Conservation (phyloP, 768 basidiomycete species). For the Tulasnella calospora region DNA sequence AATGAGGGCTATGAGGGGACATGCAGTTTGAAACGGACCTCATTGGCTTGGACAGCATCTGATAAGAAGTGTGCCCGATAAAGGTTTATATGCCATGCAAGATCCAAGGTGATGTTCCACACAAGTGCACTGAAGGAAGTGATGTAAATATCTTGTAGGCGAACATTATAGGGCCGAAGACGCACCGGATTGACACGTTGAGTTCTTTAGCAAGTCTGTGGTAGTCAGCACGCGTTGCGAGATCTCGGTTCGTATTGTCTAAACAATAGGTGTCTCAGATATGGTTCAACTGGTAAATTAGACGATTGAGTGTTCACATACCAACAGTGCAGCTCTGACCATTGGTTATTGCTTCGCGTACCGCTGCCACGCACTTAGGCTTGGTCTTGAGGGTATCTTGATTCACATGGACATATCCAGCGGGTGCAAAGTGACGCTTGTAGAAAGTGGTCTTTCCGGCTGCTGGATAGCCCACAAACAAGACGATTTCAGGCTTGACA, state of each 20-base stretch:
- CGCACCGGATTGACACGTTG: conserved; percentile 54
- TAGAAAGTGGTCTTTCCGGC: conserved; percentile 83
- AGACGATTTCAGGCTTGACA: conserved; percentile 45
- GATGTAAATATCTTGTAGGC: neutral
- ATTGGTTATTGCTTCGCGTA: conserved; percentile 49
- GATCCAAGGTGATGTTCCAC: conserved; percentile 69
- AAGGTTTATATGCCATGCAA: conserved; percentile 91
- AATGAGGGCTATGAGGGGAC: neutral
- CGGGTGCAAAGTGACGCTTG: conserved; percentile 57
- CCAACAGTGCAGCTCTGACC: conserved; percentile 74
- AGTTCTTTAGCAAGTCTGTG: conserved; percentile 58
- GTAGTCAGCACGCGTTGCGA: conserved; percentile 63
- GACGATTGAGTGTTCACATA: conserved; percentile 35
- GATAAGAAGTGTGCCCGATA: conserved; percentile 59
- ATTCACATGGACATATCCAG: conserved; percentile 76
- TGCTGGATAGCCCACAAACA: conserved; percentile 60
- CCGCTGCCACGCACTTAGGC: conserved; percentile 65
- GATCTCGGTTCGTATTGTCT: conserved; percentile 93
- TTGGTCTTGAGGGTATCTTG: conserved; percentile 77
- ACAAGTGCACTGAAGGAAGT: conserved; percentile 54
- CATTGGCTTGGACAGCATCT: conserved; percentile 32
- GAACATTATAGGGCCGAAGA: neutral
- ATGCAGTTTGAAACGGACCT: neutral
- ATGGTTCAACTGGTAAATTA: neutral
- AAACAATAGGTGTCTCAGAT: neutral